phyloP scores from a whole-genome alignment of 495 filamentous ascomycete species.

The Massariosphaeria phaeospora region DNA sequence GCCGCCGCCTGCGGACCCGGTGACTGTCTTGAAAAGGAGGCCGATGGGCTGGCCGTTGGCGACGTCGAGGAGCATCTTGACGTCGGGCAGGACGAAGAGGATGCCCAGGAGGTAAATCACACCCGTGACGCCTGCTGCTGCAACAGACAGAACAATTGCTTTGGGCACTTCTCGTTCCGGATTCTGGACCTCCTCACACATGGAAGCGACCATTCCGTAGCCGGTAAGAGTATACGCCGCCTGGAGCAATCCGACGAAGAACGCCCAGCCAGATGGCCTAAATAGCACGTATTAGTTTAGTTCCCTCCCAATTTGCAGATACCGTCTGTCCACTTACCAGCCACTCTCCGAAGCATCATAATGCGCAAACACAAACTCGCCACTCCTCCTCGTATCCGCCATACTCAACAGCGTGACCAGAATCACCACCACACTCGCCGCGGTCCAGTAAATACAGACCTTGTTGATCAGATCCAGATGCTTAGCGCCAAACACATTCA shows the following conservation, averaged over 20 bases:
- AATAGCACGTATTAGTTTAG: background rate
- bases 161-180: constrained; percentile 55
- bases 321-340: constrained; percentile 42
- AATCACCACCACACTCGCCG: constrained; percentile 56
- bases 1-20: constrained; percentile 58
- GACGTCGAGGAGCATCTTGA: constrained; percentile 48
- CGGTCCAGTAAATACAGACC: constrained; percentile 64
- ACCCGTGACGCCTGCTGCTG: constrained; percentile 54
- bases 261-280: constrained; percentile 48
- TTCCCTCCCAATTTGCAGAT: background rate
- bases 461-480: constrained; percentile 63
- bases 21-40: constrained; percentile 54
- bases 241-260: constrained; percentile 51
- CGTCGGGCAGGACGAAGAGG: constrained; percentile 57
- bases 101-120: constrained; percentile 59
- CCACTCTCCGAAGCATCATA: constrained; percentile 56
- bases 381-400: constrained; percentile 50
- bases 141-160: constrained; percentile 57
- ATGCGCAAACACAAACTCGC: constrained; percentile 57
- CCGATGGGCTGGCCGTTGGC: constrained; percentile 56
- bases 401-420: constrained; percentile 55
- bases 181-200: constrained; percentile 48
- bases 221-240: constrained; percentile 56
- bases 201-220: constrained; percentile 56
- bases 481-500: constrained; percentile 55